Base-by-base conservation (phyloP, 169 alveolate genomes). In the Nephromyces sp. region DNA sequence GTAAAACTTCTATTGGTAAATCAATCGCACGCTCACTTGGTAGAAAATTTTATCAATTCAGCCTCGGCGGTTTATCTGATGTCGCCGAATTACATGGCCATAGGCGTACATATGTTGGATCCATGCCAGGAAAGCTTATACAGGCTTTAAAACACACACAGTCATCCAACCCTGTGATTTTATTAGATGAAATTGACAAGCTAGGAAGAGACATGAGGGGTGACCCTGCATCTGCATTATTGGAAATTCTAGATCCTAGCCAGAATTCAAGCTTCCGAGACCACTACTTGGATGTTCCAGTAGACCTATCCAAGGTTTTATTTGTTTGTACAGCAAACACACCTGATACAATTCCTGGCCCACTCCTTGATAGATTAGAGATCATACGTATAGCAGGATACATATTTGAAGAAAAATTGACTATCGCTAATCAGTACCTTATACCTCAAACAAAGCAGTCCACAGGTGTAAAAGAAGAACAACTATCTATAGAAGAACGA, bases 31-130 rank as follows among this genome's bases (percentile, higher is more conserved):
- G 90, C 62, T 86, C 95, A n/a, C 73, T 95, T 53, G 84, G 87
- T 64, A 77, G 97, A 32, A 89, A 92, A 80, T 86, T 89, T 70
- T 85, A 86, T 71, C 75, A 95, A 52, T 86, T 93, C 64, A 71
- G 87, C 0, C 75, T 87, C n/a, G 98, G 98, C 31, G 98, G 98
- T 0, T 78, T 93, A 72, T 84, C 85, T 66, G 97, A 93, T 65
- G 93, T 90, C 51, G 94, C 97, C n/a, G 96, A 94, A 61, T 77
- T 95, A 28, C 87, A 90, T 51, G 98, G 98, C 0, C 97, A 94
- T 70, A 81, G 98, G 29, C 85, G 97, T 32, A 95, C 98, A 2
- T 95, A 95, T 78, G 94, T 95, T 1, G 97, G 98, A n/a, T 94
- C 98, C 30, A 82, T 92, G 76, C 97, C 97, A 33, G 98, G 98